Base-by-base conservation (phyloP, 306 rosid species). In the Adenanthera pavonina region DNA sequence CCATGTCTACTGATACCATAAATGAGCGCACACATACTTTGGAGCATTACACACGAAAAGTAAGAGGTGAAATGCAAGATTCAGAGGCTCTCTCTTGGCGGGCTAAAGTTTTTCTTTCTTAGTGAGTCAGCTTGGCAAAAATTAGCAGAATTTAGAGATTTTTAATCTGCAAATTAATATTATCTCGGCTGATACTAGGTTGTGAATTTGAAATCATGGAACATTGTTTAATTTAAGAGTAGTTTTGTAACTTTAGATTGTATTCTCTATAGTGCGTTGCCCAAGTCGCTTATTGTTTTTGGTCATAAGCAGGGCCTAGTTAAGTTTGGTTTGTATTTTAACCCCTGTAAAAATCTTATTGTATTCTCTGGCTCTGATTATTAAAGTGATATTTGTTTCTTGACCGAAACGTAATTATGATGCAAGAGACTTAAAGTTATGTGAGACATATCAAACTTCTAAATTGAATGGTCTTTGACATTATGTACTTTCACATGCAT, bases 11-110 rank as follows among this genome's bases (percentile, higher is more conserved):
- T 75, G 88, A 93, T 73, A 72, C 9, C 69, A 92, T 93, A 83
- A 89, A 93, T 60, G 99, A 93, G 83, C 70, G 83, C 34, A 78
- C 85, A 77, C 91, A 93, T 77, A 91, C 97, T 15, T 78, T 96
- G 85, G 98, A 96, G 84, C 89, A 86, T 62, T 96, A 92, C 77
- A 61, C 83, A 52, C 86, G 74, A 19, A 89, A 73, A 76, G 85
- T 87, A 72, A 86, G 85, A 85, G 80, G 47, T 35, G 92, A 90
- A 81, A 80, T 86, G 84, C 94, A 78, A 69, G 69, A 84, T 79
- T 87, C 94, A 15, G 99, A 96, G 66, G 90, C 88, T 43, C 85
- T 96, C 75, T 89, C 87, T 46, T 96, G 98, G 99, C 89, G 91
- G 69, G 69, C 85, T 68, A 85, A 84, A 83, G 88, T 90, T 33